These are phyloP conservation scores for Naganishia friedmannii DNA, from an alignment of 768 basidiomycete species.

Conservation along the genomic window DNA sequence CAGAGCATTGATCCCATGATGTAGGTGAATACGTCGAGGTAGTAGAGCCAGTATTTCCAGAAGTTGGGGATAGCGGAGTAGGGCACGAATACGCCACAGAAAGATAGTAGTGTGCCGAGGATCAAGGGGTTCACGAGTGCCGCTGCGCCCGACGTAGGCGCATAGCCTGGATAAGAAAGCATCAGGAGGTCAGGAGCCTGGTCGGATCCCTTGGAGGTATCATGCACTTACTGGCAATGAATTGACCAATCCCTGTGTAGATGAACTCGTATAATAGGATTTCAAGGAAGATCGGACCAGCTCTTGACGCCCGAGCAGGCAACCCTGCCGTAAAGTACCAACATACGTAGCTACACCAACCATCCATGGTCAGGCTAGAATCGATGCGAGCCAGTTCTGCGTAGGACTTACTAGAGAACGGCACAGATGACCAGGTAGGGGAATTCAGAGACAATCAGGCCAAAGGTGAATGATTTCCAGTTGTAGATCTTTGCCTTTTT, in stretches of 20 bases:
- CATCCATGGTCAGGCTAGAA: constrained; percentile 16
- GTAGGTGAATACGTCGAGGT: constrained; percentile 35
- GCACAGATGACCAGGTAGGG: constrained; percentile 46
- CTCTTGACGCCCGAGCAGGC: constrained; percentile 40
- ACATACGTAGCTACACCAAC: constrained; percentile 30
- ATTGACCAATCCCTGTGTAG: constrained; percentile 47
- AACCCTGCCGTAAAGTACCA: constrained; percentile 42
- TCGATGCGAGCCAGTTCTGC: background rate
- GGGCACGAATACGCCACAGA: constrained; percentile 29
- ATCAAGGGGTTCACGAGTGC: constrained; percentile 47
- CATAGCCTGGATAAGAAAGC: constrained; percentile 35
- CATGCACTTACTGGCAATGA: background rate
- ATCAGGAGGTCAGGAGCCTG: background rate
- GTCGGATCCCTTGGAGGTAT: background rate
- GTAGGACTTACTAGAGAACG: constrained; percentile 37
- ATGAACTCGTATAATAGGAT: constrained; percentile 49
- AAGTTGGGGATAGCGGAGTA: constrained; percentile 30
- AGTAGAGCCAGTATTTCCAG: constrained; percentile 44
- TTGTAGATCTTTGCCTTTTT: constrained; percentile 44
- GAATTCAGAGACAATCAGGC: constrained; percentile 44
- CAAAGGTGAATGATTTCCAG: constrained; percentile 44
- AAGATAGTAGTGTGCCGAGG: constrained; percentile 34
- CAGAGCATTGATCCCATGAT: constrained; percentile 41
- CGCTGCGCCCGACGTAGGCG: constrained; percentile 46
- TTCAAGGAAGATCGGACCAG: constrained; percentile 46